Conservation (phyloP, 345 rosid genomes). For the Theobroma cacao region DNA sequence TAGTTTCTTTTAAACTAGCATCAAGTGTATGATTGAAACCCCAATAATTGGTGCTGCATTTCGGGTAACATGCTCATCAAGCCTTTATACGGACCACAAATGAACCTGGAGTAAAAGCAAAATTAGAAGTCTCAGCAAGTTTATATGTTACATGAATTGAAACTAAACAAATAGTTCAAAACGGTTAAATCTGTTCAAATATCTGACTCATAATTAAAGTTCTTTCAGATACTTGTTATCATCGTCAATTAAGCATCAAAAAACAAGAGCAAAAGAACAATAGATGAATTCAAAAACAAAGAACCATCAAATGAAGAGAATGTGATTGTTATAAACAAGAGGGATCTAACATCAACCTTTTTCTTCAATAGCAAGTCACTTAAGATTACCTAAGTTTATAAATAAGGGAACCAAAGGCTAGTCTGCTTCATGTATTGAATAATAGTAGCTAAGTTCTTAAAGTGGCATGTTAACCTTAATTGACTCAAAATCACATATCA, state of each 20-base stretch:
- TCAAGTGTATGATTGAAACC: neutral
- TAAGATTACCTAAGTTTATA: neutral
- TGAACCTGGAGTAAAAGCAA: conserved; percentile 51
- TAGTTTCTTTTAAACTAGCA: neutral
- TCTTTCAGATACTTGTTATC: neutral
- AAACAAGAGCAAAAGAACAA: neutral
- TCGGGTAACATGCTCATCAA: conserved; percentile 25
- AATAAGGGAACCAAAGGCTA: neutral
- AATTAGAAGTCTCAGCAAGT: neutral
- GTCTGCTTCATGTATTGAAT: neutral
- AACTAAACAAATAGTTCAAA: neutral
- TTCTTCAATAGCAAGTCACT: neutral
- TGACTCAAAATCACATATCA: neutral
- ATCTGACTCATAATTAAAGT: neutral
- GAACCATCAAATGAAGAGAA: neutral
- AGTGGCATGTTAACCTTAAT: neutral
- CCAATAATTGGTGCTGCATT: neutral
- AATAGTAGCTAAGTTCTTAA: neutral
- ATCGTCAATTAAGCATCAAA: neutral
- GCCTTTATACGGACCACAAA: conserved; percentile 86
- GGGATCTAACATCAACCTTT: neutral
- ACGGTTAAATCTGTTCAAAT: neutral
- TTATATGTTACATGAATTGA: neutral
- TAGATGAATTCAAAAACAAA: neutral
- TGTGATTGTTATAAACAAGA: neutral